Conservation (phyloP, 495 filamentous ascomycete species). For the Thermothielavioides terrestris region DNA sequence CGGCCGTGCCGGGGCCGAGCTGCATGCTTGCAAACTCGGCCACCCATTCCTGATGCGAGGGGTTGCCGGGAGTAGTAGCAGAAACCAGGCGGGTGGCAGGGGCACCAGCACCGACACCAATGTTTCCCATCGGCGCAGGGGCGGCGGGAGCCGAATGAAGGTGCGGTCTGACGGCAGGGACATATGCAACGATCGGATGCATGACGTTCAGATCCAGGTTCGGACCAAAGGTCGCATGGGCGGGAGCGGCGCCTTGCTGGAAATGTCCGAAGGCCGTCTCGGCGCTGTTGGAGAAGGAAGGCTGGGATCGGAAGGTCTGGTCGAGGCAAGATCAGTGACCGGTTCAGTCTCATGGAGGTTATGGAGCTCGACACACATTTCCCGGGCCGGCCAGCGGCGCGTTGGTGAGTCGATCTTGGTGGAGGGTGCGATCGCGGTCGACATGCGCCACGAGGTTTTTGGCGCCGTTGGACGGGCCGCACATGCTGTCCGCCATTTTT, state of each 20-base stretch:
- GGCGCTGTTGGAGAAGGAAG: conserved; percentile 4
- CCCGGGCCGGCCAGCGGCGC: conserved; percentile 14
- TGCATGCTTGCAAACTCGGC: conserved; percentile 23
- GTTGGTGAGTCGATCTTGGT: conserved; percentile 60
- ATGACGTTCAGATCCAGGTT: conserved; percentile 9
- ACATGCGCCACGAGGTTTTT: conserved; percentile 78
- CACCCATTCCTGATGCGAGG: conserved; percentile 19
- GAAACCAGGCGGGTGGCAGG: conserved; percentile 6
- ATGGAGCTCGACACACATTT: conserved; percentile 7
- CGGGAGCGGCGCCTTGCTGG: conserved; percentile 12
- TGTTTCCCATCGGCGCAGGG: background rate
- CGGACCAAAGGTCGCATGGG: conserved; percentile 5
- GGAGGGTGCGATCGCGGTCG: conserved; percentile 65
- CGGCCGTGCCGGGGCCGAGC: conserved; percentile 4
- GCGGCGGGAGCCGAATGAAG: conserved; percentile 1
- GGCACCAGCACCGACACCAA: conserved; percentile 1
- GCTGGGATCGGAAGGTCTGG: conserved; percentile 27
- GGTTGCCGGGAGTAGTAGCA: conserved; percentile 10
- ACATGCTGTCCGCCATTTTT: conserved; percentile 70
- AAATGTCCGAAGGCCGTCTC: conserved; percentile 17
- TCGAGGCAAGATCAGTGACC: background rate
- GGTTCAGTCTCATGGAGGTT: background rate
- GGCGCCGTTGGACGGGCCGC: conserved; percentile 82
- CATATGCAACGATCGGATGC: background rate
- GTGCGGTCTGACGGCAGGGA: background rate